Percentiles rank a stretch among this genome's conserved stretches.
Conservation (phyloP, 2,329 filamentous ascomycete species). For the Ilyonectria robusta region DNA sequence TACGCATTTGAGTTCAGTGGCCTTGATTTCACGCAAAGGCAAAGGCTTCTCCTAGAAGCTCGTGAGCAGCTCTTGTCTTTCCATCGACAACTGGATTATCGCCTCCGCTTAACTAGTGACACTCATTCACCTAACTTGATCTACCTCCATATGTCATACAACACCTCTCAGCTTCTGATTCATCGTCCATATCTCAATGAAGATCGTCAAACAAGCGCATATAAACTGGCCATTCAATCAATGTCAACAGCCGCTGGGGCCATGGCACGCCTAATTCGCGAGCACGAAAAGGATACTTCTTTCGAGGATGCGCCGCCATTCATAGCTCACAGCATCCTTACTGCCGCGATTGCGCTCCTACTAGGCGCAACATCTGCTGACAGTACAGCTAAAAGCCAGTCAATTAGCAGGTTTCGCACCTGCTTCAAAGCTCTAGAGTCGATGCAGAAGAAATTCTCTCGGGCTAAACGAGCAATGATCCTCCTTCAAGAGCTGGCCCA, state of each 20-base stretch:
- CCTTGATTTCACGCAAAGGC: not conserved
- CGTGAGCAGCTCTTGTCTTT: constrained; percentile 4
- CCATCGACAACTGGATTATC: not conserved
- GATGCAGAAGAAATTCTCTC: not conserved
- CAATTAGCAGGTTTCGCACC: not conserved
- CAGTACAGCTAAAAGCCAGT: not conserved
- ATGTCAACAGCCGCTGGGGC: not conserved
- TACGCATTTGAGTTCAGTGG: constrained; percentile 11
- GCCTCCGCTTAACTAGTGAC: not conserved
- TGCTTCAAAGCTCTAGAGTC: not conserved
- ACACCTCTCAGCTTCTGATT: constrained; percentile 14
- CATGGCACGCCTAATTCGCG: not conserved
- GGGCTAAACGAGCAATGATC: constrained; percentile 3
- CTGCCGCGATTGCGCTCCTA: constrained; percentile 12
- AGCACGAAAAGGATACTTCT: not conserved
- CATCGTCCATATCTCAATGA: constrained; percentile 14
- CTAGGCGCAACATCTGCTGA: not conserved
- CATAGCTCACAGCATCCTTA: constrained; percentile 10
- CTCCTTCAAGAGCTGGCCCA: not conserved
- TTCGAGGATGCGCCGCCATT: constrained; percentile 6
- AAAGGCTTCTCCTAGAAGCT: constrained; percentile 2
- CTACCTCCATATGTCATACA: constrained; percentile 15
- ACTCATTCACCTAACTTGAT: not conserved
- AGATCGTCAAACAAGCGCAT: not conserved
- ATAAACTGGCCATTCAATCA: not conserved